Evolutionary conservation across 352 stramenopile species (phyloP), one percentile per base, ranked within the genome.

Genomic region (Halophytophthora polymorphica): DNA sequence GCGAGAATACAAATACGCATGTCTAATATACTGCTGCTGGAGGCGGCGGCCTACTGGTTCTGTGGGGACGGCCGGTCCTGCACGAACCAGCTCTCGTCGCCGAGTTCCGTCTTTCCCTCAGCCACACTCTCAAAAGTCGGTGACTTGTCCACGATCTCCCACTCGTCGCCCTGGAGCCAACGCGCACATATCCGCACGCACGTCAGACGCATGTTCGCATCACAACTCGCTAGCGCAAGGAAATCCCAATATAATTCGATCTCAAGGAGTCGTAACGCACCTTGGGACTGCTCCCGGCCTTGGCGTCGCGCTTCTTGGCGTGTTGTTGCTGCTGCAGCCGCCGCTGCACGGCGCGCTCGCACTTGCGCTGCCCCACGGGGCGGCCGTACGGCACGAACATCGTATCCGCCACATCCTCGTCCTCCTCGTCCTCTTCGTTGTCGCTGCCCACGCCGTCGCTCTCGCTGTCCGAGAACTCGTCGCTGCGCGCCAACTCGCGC

Each of bases 381-480:
- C 61, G 69, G 7, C 72, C 62, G 50, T 69, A 84, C 25, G 76
- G 72, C 50, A 86, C 61, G 47, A 83, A 69, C 53, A 81, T 72
- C 18, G 70, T 83, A 45, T 85, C 69, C 8, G 61, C 61, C 33
- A 69, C 53, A 21, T 69, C 69, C 2, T 61, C 44, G 15, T 41
- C 49, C 1, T 66, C 45, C 3, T 69, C 60, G 2, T 75, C 63
- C 6, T 69, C 59, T 11, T 85, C 70, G 4, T 83, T 74, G 3
- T 87, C 75, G 23, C 66, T 73, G 40, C 78, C 75, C 36, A 81
- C 75, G 29, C 80, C 80, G 52, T 90, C 80, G 61, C 80, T 90
- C 61, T 90, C 80, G 40, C 78, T 80, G 65, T 90, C 80, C 15
- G 80, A 88, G 64, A 90, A 90, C 55, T 90, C 80, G 69, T 90